phyloP scores from a whole-genome alignment of 345 rosid genomes.

The Syzygium aromaticum region DNA sequence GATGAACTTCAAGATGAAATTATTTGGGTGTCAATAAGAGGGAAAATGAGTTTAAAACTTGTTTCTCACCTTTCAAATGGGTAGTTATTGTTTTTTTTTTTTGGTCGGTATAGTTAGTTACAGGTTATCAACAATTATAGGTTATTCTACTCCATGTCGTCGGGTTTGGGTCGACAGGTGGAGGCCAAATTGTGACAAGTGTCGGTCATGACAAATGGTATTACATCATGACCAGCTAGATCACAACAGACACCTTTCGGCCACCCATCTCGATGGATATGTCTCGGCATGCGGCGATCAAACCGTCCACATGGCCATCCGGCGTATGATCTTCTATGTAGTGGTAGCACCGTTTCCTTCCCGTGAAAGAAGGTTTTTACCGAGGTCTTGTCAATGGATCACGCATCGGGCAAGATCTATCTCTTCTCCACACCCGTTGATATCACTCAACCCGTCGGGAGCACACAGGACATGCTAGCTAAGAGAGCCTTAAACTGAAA shows the following conservation, averaged over 20 bases:
- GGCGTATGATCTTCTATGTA: not conserved
- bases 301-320: not conserved
- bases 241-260: too few relatives aligned
- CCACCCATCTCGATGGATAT: not conserved
- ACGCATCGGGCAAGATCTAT: not conserved
- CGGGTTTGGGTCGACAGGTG: not conserved
- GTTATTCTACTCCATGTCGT: not conserved
- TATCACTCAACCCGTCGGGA: not conserved
- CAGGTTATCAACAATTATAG: not conserved
- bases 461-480: not conserved
- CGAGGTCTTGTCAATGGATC: not conserved
- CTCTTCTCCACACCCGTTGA: not conserved
- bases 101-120: too few relatives aligned
- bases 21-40: not conserved
- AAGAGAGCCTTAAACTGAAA: not conserved
- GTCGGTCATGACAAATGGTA: not conserved
- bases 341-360: not conserved
- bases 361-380: not conserved
- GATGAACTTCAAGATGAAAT: not conserved
- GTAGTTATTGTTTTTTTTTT: too few relatives aligned
- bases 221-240: not conserved
- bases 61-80: not conserved
- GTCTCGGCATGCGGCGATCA: not conserved
- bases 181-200: not conserved
- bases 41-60: not conserved